Evolutionary conservation across 2,329 filamentous ascomycete genomes (phyloP).

Genomic region (Thelonectria olida): DNA sequence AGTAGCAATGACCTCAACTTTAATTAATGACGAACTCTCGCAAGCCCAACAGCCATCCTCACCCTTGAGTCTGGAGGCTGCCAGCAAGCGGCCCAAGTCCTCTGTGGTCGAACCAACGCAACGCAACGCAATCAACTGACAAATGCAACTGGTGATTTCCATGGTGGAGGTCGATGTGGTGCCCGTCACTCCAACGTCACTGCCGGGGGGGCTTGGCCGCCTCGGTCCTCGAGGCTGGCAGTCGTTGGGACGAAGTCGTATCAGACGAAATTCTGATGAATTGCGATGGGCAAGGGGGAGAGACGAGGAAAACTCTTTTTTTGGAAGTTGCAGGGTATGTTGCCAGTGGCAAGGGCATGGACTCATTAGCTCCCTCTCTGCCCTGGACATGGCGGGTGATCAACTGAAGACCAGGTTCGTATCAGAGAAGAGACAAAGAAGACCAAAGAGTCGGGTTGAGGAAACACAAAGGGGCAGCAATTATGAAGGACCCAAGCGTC

Average conservation of each 20-base stretch:
- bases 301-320: constrained; percentile 1
- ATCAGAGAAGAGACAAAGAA: neutral
- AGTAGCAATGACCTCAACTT: constrained; percentile 1
- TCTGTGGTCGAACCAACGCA: too few species aligned
- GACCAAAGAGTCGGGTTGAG: neutral
- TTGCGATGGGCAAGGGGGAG: constrained; percentile 1
- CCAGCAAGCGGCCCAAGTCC: neutral
- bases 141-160: neutral
- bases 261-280: neutral
- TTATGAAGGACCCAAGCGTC: neutral
- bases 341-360: neutral
- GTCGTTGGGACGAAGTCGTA: constrained; percentile 8
- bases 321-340: constrained; percentile 6
- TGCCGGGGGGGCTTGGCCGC: neutral
- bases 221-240: neutral
- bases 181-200: neutral
- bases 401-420: neutral
- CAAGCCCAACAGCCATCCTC: neutral
- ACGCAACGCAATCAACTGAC: too few species aligned
- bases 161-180: neutral
- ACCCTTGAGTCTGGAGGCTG: neutral
- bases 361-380: neutral
- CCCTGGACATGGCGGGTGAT: neutral
- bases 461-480: neutral
- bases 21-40: neutral